Evolutionary conservation across 116 monocot genomes (phyloP).

Genomic region (Zostera marina): DNA sequence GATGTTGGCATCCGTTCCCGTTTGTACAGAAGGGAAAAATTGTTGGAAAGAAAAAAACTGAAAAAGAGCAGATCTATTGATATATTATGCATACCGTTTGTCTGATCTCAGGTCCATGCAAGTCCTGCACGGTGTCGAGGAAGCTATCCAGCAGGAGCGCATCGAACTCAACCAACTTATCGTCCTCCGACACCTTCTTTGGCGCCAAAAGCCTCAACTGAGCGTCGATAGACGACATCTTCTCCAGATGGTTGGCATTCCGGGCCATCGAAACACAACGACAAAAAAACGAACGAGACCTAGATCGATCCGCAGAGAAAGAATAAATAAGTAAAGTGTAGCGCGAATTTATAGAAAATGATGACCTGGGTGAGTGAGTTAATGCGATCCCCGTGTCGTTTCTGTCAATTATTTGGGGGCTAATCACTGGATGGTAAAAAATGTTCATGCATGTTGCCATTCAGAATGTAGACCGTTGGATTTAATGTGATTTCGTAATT

Average conservation of each 20-base stretch:
- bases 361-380: too few species aligned
- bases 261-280: conserved; percentile 19
- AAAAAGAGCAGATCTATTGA: neutral
- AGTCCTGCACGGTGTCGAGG: conserved; percentile 78
- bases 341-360: too few species aligned
- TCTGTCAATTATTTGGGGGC: too few species aligned
- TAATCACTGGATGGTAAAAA: too few species aligned
- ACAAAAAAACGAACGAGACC: neutral
- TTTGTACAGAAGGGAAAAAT: too few species aligned
- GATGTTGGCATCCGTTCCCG: too few species aligned
- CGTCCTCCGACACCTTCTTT: conserved; percentile 85
- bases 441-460: too few species aligned
- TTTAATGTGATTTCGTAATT: too few species aligned
- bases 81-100: conserved; percentile 38
- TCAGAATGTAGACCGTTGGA: too few species aligned
- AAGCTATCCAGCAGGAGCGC: conserved; percentile 88
- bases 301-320: too few species aligned
- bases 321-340: too few species aligned
- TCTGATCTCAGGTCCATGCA: conserved; percentile 68
- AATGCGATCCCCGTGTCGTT: too few species aligned
- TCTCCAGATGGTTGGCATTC: conserved; percentile 26
- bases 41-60: neutral
- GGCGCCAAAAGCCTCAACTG: conserved; percentile 81
- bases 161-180: conserved; percentile 90
- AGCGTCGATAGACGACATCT: conserved; percentile 82